A percentile compares a stretch with the other conserved stretches of the same genome.
phyloP scores from a whole-genome alignment of 2,329 filamentous ascomycete genomes.

The Chaetomiaceae sp. region DNA sequence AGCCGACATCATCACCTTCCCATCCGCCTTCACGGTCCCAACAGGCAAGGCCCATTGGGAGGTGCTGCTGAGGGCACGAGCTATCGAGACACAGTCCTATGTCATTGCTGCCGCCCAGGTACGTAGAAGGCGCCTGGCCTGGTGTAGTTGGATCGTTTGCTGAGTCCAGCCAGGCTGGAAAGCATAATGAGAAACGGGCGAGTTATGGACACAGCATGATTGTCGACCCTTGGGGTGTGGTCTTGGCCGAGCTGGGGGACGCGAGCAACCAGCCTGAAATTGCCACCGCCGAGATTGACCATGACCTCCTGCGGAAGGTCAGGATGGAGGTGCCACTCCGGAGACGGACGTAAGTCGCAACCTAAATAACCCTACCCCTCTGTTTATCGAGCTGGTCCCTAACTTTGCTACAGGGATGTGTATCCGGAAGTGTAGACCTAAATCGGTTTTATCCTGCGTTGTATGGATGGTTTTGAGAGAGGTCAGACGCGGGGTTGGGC shows the following conservation, averaged over 20 bases:
- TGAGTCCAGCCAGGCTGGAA: constrained; percentile 8
- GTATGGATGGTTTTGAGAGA: too few relatives aligned
- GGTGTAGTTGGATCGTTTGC: not conserved
- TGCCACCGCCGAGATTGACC: constrained; percentile 53
- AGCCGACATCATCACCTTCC: constrained; percentile 79
- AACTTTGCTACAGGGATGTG: constrained; percentile 17
- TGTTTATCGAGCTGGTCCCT: not conserved
- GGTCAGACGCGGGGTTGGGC: too few relatives aligned
- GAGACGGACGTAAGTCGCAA: constrained; percentile 48
- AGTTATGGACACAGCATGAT: constrained; percentile 87
- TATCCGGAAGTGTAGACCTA: constrained; percentile 18
- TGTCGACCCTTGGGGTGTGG: constrained; percentile 79
- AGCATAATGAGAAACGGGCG: constrained; percentile 63
- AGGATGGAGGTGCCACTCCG: constrained; percentile 50
- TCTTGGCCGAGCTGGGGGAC: constrained; percentile 59
- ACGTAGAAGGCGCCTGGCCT: constrained; percentile 7
- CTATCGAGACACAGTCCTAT: constrained; percentile 85
- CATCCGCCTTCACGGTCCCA: constrained; percentile 83
- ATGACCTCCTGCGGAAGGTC: constrained; percentile 44
- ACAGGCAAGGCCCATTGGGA: constrained; percentile 88
- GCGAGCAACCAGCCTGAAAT: constrained; percentile 42
- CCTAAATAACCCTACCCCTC: too few relatives aligned
- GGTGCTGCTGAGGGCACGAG: constrained; percentile 68
- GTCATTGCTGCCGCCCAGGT: constrained; percentile 78
- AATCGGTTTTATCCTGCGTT: too few relatives aligned